Conservation (phyloP, 305 asterid species). For the Fraxinus greggii region DNA sequence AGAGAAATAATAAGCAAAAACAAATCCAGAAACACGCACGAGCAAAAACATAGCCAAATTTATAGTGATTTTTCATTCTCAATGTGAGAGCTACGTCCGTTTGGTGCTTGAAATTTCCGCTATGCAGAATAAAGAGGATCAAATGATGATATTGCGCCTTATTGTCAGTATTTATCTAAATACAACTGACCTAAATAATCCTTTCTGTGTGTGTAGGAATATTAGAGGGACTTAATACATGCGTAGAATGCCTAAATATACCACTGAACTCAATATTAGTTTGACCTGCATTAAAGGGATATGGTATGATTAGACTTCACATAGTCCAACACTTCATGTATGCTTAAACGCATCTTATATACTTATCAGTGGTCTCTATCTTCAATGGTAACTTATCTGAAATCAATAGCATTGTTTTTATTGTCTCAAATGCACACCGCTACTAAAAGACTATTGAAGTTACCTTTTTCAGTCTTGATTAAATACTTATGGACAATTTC, state of each 20-base stretch:
- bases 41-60: neutral
- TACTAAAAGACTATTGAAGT: neutral
- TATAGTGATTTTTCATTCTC: neutral
- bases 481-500: neutral
- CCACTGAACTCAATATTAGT: neutral
- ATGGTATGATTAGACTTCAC: neutral
- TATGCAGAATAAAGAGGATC: neutral
- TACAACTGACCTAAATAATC: neutral
- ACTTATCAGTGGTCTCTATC: neutral
- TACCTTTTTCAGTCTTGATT: neutral
- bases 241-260: neutral
- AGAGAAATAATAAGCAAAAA: neutral
- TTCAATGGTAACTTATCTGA: constrained; percentile 1
- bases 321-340: neutral
- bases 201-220: neutral
- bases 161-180: neutral
- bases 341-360: neutral
- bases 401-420: constrained; percentile 3
- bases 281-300: neutral
- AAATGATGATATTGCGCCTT: neutral
- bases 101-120: neutral
- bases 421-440: neutral
- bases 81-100: neutral
- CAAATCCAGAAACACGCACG: neutral
- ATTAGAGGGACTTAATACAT: neutral